Evolutionary conservation across 2,329 filamentous ascomycete genomes (phyloP), one percentile per base, ranked within the genome.

Genomic region (Clarireedia monteithiana): DNA sequence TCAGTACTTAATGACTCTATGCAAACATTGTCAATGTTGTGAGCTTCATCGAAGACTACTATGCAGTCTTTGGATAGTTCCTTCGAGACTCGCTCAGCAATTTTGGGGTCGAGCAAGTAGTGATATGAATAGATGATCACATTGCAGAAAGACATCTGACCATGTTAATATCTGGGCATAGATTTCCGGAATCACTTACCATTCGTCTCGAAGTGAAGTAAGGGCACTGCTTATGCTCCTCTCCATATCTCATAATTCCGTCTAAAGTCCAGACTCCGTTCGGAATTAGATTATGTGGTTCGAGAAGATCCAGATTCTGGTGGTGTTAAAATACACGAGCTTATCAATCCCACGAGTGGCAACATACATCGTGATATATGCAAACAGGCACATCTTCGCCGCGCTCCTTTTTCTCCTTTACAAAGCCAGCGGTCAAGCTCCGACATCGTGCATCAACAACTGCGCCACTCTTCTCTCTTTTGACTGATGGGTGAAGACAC

Each of bases 101-200:
- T 99, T 70, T 99, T 99, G 2, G 94, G 94, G 66, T 99, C 95
- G 15, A 99, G 82, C 3, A 99, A 82, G 68, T 99, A 99, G 72
- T 99, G 94, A 69, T 99, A 99, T 0, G 94, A 99, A 74, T 99
- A 99, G 63, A 99, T 99, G 67, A 99, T 96, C 68, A 99, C 91
- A 70, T 99, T 97, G 79, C 94, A 99, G 69, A 91, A 97, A 66
- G 94, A 87, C 92, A 99, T 97, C 87, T 91, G 14, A 34, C 7
- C 34, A 27, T 40, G 55, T 64, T 49, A 67, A 58, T 36, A 36
- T 27, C 20, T 24, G 44, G 9, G n/a, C 20, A 38, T 44, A 17
- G 20, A 5, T 40, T 47, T 20, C 17, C 34, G 45, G n/a, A 42
- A 40, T 53, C 20, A 65, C 77, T 66, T 72, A 89, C 88, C 94